Evolutionary conservation across 176 grass and related monocot species (phyloP).

Genomic region (Musa acuminata): DNA sequence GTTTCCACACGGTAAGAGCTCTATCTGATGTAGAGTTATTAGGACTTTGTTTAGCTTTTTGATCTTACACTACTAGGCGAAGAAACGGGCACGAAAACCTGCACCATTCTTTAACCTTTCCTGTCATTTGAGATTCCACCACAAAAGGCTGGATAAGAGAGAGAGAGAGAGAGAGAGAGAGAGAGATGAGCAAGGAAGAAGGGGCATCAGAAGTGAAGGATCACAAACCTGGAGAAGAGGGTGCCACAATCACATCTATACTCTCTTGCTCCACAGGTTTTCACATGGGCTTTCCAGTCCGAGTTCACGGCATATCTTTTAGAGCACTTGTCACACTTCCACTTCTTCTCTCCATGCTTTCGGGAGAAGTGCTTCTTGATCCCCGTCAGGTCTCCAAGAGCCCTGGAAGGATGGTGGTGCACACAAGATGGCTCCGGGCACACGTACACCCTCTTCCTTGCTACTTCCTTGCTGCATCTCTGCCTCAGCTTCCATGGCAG

Average conservation of each 20-base stretch:
- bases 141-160: too few species aligned
- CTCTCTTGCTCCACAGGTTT: slow-evolving; percentile 87
- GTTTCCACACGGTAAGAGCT: background rate
- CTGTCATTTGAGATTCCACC: too few species aligned
- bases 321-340: slow-evolving; percentile 80
- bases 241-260: slow-evolving; percentile 87
- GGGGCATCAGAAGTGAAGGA: background rate
- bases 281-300: slow-evolving; percentile 98
- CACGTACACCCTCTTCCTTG: slow-evolving; percentile 76
- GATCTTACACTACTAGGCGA: background rate
- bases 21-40: background rate
- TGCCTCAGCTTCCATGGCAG: slow-evolving; percentile 97
- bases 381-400: slow-evolving; percentile 81
- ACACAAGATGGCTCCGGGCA: slow-evolving; percentile 82
- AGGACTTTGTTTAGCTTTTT: background rate
- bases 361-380: slow-evolving; percentile 96
- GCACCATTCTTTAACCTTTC: too few species aligned
- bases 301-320: slow-evolving; percentile 93
- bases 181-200: background rate
- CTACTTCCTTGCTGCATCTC: slow-evolving; percentile 20
- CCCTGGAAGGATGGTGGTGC: slow-evolving; percentile 71
- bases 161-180: too few species aligned
- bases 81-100: background rate
- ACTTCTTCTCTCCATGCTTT: slow-evolving; percentile 96
- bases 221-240: slow-evolving; percentile 74